Conservation (phyloP, 768 basidiomycete species). For the Tylopilus plumbeoviolaceoides region DNA sequence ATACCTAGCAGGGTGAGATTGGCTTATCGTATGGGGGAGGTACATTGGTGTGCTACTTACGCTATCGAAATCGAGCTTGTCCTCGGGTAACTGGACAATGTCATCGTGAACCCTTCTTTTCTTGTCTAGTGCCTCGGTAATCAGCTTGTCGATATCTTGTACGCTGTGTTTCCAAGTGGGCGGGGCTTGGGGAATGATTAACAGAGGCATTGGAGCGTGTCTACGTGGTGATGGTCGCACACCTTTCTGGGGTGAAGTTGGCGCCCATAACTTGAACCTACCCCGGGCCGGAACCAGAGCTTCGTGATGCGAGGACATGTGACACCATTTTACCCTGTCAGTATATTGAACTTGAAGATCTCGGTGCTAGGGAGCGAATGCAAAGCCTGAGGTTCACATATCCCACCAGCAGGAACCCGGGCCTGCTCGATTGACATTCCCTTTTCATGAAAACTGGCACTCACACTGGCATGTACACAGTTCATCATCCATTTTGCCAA, state of each 20-base stretch:
- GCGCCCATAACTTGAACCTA: too few relatives aligned
- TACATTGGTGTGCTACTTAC: conserved; percentile 36
- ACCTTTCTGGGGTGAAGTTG: background rate
- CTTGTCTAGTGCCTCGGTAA: conserved; percentile 54
- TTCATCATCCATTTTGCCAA: too few relatives aligned
- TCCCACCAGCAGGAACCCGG: too few relatives aligned
- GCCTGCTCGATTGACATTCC: too few relatives aligned
- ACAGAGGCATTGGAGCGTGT: conserved; percentile 34
- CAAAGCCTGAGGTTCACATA: too few relatives aligned
- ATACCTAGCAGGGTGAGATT: conserved; percentile 45
- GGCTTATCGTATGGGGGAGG: background rate
- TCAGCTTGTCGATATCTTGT: conserved; percentile 53
- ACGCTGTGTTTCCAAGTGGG: conserved; percentile 65
- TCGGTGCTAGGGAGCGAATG: too few relatives aligned
- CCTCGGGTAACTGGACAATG: conserved; percentile 52
- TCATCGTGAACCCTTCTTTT: conserved; percentile 54
- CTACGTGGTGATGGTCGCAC: background rate
- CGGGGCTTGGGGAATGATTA: conserved; percentile 63
- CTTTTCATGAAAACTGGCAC: too few relatives aligned
- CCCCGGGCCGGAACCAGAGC: too few relatives aligned
- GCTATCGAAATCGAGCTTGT: conserved; percentile 62
- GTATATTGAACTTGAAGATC: too few relatives aligned
- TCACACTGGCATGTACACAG: too few relatives aligned
- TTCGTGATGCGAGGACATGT: too few relatives aligned
- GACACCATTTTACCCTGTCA: too few relatives aligned